phyloP scores from a whole-genome alignment of 306 rosid genomes.

The Pyrus bretschneideri region DNA sequence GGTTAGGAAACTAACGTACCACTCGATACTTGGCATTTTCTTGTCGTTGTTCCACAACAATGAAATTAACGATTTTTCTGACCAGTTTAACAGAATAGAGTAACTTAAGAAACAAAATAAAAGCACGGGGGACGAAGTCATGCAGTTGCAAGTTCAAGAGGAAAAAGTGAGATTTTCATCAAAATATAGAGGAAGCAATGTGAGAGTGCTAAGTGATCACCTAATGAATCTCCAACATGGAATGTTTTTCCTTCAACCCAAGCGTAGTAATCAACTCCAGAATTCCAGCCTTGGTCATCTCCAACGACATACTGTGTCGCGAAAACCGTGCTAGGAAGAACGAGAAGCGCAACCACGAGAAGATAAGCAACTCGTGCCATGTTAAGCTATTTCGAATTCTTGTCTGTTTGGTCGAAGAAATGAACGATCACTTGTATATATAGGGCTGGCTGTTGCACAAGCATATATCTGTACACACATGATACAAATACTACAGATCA shows the following conservation, averaged over 20 bases:
- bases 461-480: not conserved
- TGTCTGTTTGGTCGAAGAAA: too few species aligned
- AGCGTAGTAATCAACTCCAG: not conserved
- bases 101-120: not conserved
- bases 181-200: not conserved
- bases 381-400: not conserved
- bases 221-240: not conserved
- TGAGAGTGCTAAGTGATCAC: not conserved
- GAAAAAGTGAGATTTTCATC: too few species aligned
- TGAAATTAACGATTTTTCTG: too few species aligned
- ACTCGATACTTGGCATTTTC: too few species aligned
- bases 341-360: not conserved
- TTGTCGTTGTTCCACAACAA: too few species aligned
- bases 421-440: not conserved
- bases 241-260: conserved; percentile 5
- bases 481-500: not conserved
- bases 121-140: not conserved
- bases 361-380: not conserved
- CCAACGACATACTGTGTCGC: conserved; percentile 3
- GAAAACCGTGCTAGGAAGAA: not conserved
- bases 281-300: conserved; percentile 5
- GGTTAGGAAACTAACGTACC: too few species aligned
- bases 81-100: too few species aligned
- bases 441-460: not conserved
- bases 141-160: not conserved